phyloP scores from a whole-genome alignment of 345 rosid genomes.

The Bruguiera sexangula region DNA sequence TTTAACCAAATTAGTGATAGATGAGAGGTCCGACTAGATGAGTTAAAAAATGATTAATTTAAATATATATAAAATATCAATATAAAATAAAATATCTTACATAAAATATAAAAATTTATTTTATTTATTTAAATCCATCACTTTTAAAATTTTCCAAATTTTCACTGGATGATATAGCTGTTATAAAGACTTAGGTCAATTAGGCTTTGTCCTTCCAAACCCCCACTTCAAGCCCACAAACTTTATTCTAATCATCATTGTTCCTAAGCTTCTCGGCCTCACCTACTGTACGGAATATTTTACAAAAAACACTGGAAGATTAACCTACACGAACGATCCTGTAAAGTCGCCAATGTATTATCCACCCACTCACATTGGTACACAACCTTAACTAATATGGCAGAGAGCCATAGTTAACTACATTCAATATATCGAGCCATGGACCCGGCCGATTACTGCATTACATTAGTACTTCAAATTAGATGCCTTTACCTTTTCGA shows the following conservation, averaged over 20 bases:
- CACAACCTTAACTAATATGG: no score
- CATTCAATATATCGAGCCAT: neutral
- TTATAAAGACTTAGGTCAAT: neutral
- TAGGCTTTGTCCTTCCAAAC: constrained; percentile 9
- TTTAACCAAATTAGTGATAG: neutral
- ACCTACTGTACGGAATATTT: constrained; percentile 16
- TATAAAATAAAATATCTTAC: no score
- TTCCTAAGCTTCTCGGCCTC: constrained; percentile 26
- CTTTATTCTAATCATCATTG: constrained; percentile 29
- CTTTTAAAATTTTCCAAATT: no score
- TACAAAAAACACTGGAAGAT: neutral
- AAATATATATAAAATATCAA: no score
- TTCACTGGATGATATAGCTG: neutral
- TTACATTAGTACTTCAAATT: neutral
- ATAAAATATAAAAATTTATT: no score
- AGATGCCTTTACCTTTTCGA: neutral
- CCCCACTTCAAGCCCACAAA: constrained; percentile 5
- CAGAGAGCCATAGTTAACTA: neutral
- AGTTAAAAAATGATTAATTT: no score
- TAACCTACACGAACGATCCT: constrained; percentile 2
- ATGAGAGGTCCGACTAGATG: neutral
- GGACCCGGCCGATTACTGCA: neutral
- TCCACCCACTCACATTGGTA: neutral
- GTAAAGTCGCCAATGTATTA: neutral
- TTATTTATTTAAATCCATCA: no score